Percentiles rank a stretch among this genome's conserved stretches.
These are phyloP conservation scores for Tuber melanosporum DNA, from an alignment of 495 filamentous ascomycete genomes.

Conservation along the genomic window DNA sequence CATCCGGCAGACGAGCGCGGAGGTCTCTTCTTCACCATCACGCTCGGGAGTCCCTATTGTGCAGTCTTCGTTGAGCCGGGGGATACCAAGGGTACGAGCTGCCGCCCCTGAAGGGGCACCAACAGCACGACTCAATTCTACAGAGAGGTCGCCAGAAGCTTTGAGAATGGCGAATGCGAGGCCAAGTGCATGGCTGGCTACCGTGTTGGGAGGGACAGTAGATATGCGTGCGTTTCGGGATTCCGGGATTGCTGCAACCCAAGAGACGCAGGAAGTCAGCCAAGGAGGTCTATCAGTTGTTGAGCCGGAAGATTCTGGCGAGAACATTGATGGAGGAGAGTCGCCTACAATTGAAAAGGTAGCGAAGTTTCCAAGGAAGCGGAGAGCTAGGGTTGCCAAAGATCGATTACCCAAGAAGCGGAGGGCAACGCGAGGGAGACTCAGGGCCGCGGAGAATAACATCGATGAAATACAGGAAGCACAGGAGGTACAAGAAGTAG, in stretches of 20 bases:
- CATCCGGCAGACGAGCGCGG: not conserved
- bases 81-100: not conserved
- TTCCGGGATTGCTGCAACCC: not conserved
- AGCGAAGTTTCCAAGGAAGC: not conserved
- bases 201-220: not conserved
- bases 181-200: not conserved
- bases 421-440: constrained; percentile 12
- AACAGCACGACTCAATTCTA: not conserved
- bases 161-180: not conserved
- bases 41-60: not conserved
- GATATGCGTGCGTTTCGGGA: not conserved
- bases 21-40: not conserved
- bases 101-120: not conserved
- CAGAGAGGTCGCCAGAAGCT: not conserved
- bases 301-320: not conserved
- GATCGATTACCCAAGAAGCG: not conserved
- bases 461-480: constrained; percentile 16
- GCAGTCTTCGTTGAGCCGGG: not conserved
- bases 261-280: not conserved
- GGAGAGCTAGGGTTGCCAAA: not conserved
- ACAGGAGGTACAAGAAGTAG: constrained; percentile 21
- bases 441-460: constrained; percentile 25
- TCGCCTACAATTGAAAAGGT: not conserved
- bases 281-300: not conserved
- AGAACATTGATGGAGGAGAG: not conserved